These are phyloP conservation scores for Apiospora rasikravindrae DNA, from an alignment of 2,329 filamentous ascomycete genomes.

Conservation along the genomic window DNA sequence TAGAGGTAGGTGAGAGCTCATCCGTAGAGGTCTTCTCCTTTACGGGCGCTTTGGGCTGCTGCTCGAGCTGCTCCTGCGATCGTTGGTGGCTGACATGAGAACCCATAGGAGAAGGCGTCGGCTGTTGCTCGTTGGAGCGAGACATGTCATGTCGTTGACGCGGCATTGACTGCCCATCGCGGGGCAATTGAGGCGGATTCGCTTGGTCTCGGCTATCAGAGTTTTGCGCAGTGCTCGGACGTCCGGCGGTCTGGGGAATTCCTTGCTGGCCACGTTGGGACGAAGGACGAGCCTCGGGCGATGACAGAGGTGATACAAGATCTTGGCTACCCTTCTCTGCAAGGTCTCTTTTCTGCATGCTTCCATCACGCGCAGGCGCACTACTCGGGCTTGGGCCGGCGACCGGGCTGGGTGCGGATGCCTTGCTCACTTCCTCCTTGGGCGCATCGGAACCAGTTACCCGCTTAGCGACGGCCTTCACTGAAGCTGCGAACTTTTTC, in stretches of 20 bases:
- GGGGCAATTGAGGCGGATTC: not conserved
- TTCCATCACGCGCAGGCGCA: not conserved
- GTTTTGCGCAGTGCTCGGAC: conserved; percentile 7
- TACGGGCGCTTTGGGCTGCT: not conserved
- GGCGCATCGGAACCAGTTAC: not conserved
- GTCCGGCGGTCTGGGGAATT: not conserved
- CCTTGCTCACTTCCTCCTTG: not conserved
- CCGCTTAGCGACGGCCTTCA: conserved; percentile 3
- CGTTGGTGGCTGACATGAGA: not conserved
- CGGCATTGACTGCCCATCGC: conserved; percentile 3
- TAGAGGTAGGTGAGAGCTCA: not conserved
- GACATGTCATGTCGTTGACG: not conserved
- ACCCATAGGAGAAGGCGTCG: not conserved
- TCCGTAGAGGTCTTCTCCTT: not conserved
- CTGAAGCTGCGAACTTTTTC: conserved; percentile 17
- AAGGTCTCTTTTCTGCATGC: not conserved
- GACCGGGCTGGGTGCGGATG: not conserved
- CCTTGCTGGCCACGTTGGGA: not conserved
- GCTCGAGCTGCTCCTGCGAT: not conserved
- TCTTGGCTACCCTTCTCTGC: not conserved
- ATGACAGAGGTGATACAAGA: conserved; percentile 10
- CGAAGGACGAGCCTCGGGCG: conserved; percentile 8
- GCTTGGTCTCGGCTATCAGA: not conserved
- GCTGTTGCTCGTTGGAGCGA: not conserved
- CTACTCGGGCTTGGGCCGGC: not conserved